A percentile compares a stretch with the other conserved stretches of the same genome.
These are phyloP conservation scores for Phaeosphaeria sp. DNA, from an alignment of 2,329 filamentous ascomycete genomes.

Conservation along the genomic window DNA sequence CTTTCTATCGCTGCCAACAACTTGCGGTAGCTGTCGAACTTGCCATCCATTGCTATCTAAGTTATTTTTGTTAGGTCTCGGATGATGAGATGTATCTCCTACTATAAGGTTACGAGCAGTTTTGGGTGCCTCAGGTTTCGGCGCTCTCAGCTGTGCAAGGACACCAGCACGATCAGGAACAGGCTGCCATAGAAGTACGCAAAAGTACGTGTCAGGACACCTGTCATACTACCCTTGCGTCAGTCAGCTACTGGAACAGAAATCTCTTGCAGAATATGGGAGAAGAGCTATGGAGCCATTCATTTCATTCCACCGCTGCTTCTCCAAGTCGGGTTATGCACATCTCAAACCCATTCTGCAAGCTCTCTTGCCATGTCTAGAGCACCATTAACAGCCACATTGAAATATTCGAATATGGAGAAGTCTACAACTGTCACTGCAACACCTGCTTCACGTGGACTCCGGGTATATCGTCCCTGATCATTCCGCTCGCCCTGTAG, in stretches of 20 bases:
- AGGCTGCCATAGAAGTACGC: background rate
- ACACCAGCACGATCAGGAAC: background rate
- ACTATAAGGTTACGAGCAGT: background rate
- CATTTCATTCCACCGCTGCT: background rate
- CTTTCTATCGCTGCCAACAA: background rate
- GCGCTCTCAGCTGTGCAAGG: background rate
- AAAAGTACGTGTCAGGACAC: background rate
- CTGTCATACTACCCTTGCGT: background rate
- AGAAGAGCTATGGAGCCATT: too few species aligned
- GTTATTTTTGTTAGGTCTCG: too few species aligned
- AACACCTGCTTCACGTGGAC: background rate
- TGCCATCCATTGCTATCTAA: too few species aligned
- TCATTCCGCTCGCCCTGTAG: slow-evolving; percentile 8
- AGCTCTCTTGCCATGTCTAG: slow-evolving; percentile 16
- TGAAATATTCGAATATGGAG: slow-evolving; percentile 13
- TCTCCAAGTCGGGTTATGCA: background rate
- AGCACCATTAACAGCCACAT: slow-evolving; percentile 8
- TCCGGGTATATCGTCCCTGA: background rate
- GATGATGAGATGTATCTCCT: too few species aligned
- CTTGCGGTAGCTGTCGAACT: background rate
- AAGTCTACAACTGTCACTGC: slow-evolving; percentile 5
- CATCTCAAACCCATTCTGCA: slow-evolving; percentile 11
- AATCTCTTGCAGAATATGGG: too few species aligned
- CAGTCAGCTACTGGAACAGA: background rate
- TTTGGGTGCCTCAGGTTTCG: background rate